Percentiles rank a stretch among this genome's conserved stretches.
Conservation (phyloP, 2,329 filamentous ascomycete genomes). For the Trichoderma gracile region DNA sequence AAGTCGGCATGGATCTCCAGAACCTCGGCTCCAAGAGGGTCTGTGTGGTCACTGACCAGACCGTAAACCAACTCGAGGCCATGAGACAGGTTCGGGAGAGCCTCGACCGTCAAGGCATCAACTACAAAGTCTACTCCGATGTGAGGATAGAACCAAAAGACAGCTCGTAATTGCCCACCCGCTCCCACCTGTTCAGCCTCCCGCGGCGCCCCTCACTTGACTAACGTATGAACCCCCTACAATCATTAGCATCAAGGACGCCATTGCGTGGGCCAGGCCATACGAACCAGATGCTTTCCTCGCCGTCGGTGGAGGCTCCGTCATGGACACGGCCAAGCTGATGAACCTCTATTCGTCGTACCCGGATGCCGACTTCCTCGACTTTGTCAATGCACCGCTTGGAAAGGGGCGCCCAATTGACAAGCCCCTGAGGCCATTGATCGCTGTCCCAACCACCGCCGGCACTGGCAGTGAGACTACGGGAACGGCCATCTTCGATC, state of each 20-base stretch:
- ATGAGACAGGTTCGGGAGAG: conserved; percentile 88
- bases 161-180: conserved; percentile 64
- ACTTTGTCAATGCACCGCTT: conserved; percentile 95
- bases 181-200: background rate
- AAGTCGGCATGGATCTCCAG: conserved; percentile 96
- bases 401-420: conserved; percentile 81
- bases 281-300: conserved; percentile 85
- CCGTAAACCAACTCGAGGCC: conserved; percentile 77
- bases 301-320: conserved; percentile 84
- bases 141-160: conserved; percentile 92
- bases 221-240: background rate
- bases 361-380: conserved; percentile 89
- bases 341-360: conserved; percentile 96
- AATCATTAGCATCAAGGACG: conserved; percentile 70
- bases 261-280: conserved; percentile 81
- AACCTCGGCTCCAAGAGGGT: conserved; percentile 88
- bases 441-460: conserved; percentile 80
- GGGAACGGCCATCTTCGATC: conserved; percentile 95
- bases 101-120: conserved; percentile 73
- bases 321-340: conserved; percentile 97
- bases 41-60: conserved; percentile 86
- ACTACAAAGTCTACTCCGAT: conserved; percentile 77
- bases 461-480: conserved; percentile 93
- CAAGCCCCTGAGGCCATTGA: conserved; percentile 70
- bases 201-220: background rate